These are phyloP conservation scores for Bimuria novae-zelandiae DNA, from an alignment of 2,329 filamentous ascomycete species.

Conservation along the genomic window DNA sequence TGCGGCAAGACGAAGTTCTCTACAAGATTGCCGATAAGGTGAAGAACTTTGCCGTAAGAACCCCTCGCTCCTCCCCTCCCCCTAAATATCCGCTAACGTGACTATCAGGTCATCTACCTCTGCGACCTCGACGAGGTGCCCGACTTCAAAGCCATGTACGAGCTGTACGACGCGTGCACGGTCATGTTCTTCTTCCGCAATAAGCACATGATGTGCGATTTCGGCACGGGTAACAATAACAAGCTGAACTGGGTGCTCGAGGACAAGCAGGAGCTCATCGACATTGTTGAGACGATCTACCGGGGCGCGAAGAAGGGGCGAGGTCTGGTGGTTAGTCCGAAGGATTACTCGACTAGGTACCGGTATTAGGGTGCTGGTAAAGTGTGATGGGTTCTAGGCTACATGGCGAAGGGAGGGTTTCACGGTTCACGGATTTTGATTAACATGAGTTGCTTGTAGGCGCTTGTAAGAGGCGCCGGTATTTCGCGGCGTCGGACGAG, in stretches of 20 bases:
- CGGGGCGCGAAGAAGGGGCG: conserved; percentile 97
- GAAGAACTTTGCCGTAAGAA: conserved; percentile 78
- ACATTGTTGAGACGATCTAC: conserved; percentile 98
- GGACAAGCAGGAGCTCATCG: conserved; percentile 97
- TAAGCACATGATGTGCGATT: conserved; percentile 98
- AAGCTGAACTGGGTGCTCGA: conserved; percentile 96
- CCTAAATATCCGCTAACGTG: too few species aligned
- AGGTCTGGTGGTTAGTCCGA: conserved; percentile 94
- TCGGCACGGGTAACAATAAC: conserved; percentile 96
- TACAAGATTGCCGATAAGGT: conserved; percentile 92
- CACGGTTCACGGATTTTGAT: not conserved
- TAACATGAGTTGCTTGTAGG: not conserved
- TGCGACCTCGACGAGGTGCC: conserved; percentile 76
- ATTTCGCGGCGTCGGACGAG: not conserved
- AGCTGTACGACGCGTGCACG: conserved; percentile 87
- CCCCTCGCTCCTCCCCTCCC: too few species aligned
- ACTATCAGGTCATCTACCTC: conserved; percentile 70
- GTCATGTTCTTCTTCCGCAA: conserved; percentile 99
- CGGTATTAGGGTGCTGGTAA: conserved; percentile 57
- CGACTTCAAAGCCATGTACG: conserved; percentile 90
- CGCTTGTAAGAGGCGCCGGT: not conserved
- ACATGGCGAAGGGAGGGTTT: too few species aligned
- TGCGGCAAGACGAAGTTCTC: conserved; percentile 88
- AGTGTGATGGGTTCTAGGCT: not conserved
- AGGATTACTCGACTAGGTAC: conserved; percentile 75